Evolutionary conservation across 345 rosid genomes (phyloP), one percentile per base, ranked within the genome.

Genomic region (Acer saccharum): DNA sequence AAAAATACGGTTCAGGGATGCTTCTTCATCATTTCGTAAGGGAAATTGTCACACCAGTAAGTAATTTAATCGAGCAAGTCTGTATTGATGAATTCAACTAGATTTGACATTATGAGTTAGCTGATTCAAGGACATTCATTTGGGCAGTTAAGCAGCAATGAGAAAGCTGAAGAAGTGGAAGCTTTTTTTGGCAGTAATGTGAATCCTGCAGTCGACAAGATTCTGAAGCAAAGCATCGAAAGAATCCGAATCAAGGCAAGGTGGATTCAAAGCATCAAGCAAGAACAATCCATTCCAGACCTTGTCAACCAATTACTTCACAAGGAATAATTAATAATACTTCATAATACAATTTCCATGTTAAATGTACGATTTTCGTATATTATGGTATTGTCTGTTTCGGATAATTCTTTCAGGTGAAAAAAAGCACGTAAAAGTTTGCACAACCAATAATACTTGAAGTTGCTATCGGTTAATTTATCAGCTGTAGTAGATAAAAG

Each of bases 191-290:
- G 50, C 0, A 76, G 64, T 39, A 73, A 65, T 0, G 21, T 11
- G 71, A 75, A 39, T 50, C 72, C 78, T 17, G 66, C 80, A 29
- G 32, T 89, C 9, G 83, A 81, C 29, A 86, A 41, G 84, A 83
- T 75, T 69, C 74, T 83, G 83, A 82, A 84, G 86, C 86, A 80
- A 63, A 85, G 87, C 80, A 81, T 84, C 58, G 86, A 89, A 83
- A 76, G 67, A 52, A 79, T 83, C 20, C 83, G 86, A 68, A 72
- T 86, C 83, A 86, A 84, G 65, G 92, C 87, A 35, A 81, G 89
- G 69, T 84, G 86, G 87, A 81, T 67, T 46, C 71, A 81, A 66
- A 81, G 66, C 85, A 80, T 82, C 71, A 82, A 78, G 82, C 86
- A 82, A 41, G 88, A 89, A 57, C 65, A 50, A 35, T 74, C 78